Conservation (phyloP, 306 rosid species). For the Luffa acutangula region DNA sequence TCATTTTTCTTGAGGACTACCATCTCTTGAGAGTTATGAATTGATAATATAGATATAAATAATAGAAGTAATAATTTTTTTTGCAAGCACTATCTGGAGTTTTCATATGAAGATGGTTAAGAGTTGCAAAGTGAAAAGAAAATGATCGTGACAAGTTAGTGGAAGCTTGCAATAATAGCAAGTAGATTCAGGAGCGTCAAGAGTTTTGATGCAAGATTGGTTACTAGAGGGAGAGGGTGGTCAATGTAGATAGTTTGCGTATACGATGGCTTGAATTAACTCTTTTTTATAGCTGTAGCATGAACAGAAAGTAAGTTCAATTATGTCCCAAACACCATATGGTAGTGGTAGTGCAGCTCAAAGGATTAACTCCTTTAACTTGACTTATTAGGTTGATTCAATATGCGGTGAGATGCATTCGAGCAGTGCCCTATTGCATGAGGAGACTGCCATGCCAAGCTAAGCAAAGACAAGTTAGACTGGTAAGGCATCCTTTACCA, state of each 20-base stretch:
- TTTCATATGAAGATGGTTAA: not conserved
- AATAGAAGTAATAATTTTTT: not conserved
- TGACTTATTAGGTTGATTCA: not conserved
- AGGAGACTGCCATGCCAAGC: not conserved
- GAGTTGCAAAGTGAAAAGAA: not conserved
- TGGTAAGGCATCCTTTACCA: not conserved
- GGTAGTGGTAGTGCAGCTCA: not conserved
- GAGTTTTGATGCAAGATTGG: not conserved
- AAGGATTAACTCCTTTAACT: not conserved
- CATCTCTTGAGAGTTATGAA: too few relatives aligned
- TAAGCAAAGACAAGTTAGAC: not conserved
- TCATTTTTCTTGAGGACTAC: too few relatives aligned
- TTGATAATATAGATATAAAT: too few relatives aligned
- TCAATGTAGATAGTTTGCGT: not conserved
- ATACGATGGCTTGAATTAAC: not conserved
- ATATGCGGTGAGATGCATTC: not conserved
- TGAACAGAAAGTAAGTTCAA: not conserved
- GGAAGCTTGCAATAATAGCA: not conserved
- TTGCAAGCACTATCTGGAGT: not conserved
- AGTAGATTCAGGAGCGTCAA: not conserved
- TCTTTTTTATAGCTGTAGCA: not conserved
- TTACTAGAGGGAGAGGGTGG: not conserved
- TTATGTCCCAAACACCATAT: not conserved
- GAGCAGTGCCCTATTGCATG: not conserved
- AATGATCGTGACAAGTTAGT: not conserved